Percentiles rank a stretch among this genome's conserved stretches.
Evolutionary conservation across 2,329 filamentous ascomycete genomes (phyloP).

Genomic region (Alternaria triticimaculans): DNA sequence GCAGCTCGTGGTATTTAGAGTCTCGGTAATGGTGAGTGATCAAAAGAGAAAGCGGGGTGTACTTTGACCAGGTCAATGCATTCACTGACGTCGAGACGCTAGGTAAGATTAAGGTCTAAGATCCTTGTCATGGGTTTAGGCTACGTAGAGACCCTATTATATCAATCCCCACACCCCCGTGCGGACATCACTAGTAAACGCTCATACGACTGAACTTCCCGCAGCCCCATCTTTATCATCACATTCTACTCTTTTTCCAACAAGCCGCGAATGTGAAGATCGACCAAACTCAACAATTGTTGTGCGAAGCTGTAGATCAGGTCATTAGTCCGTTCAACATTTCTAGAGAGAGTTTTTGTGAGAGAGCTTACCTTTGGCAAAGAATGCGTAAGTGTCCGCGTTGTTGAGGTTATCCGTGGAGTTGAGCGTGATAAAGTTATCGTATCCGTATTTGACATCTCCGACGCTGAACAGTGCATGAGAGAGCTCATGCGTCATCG

Average conservation of each 20-base stretch:
- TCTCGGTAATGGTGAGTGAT: background rate
- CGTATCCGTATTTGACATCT: background rate
- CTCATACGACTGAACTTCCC: background rate
- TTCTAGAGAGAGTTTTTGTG: rapidly evolving
- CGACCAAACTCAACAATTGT: background rate
- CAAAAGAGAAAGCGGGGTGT: background rate
- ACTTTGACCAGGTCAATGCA: background rate
- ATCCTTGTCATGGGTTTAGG: background rate
- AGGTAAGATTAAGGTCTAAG: background rate
- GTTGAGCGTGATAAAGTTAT: background rate
- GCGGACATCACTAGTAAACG: background rate
- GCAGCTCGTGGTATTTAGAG: background rate
- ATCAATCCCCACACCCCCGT: background rate
- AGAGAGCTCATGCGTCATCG: background rate
- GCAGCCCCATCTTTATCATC: background rate
- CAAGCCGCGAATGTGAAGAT: background rate
- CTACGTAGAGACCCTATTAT: background rate
- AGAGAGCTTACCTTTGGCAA: background rate
- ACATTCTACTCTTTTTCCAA: background rate
- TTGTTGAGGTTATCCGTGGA: background rate
- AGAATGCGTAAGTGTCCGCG: background rate
- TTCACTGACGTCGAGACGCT: background rate
- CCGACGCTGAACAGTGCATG: background rate
- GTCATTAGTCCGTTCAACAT: rapidly evolving
- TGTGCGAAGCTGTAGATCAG: background rate